A percentile compares a stretch with the other conserved stretches of the same genome.
These are phyloP conservation scores for Umbilicus rupestris DNA, from an alignment of 164 flowering plant species.

Conservation along the genomic window DNA sequence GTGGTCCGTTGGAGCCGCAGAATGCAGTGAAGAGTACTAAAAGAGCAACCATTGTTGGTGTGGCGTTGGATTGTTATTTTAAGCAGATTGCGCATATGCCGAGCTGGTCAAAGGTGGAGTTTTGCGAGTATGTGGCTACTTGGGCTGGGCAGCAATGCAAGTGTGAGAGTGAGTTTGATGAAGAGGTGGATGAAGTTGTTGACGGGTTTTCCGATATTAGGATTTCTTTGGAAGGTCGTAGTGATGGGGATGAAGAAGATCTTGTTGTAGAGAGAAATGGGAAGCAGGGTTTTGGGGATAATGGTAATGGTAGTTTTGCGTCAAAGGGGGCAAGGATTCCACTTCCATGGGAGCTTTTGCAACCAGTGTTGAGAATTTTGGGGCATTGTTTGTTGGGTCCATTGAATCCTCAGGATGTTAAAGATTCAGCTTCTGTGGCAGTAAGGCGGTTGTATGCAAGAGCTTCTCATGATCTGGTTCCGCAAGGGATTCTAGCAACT, in stretches of 20 bases:
- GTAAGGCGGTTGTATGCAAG: constrained; percentile 81
- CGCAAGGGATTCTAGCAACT: constrained; percentile 80
- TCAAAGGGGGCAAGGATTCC: constrained; percentile 56
- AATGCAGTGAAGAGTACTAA: constrained; percentile 79
- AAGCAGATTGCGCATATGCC: constrained; percentile 86
- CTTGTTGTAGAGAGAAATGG: constrained; percentile 26
- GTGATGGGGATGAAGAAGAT: constrained; percentile 20
- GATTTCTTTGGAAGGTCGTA: constrained; percentile 12
- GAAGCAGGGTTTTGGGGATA: constrained; percentile 24
- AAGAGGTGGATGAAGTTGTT: constrained; percentile 10
- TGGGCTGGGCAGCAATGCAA: constrained; percentile 87
- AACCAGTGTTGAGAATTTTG: constrained; percentile 64
- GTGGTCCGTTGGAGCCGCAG: constrained; percentile 70
- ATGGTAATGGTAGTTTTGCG: constrained; percentile 11
- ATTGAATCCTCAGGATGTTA: constrained; percentile 60
- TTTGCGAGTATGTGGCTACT: constrained; percentile 45
- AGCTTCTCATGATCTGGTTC: constrained; percentile 76
- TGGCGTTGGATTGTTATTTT: constrained; percentile 60
- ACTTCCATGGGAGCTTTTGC: constrained; percentile 89
- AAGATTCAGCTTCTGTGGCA: constrained; percentile 62
- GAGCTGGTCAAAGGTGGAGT: constrained; percentile 67
- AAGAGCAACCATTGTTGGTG: constrained; percentile 64
- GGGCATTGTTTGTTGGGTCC: constrained; percentile 90
- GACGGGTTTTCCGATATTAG: constrained; percentile 11
- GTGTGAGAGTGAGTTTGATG: constrained; percentile 32